Conservation (phyloP, 306 rosid species). For the Lathyrus aphaca region DNA sequence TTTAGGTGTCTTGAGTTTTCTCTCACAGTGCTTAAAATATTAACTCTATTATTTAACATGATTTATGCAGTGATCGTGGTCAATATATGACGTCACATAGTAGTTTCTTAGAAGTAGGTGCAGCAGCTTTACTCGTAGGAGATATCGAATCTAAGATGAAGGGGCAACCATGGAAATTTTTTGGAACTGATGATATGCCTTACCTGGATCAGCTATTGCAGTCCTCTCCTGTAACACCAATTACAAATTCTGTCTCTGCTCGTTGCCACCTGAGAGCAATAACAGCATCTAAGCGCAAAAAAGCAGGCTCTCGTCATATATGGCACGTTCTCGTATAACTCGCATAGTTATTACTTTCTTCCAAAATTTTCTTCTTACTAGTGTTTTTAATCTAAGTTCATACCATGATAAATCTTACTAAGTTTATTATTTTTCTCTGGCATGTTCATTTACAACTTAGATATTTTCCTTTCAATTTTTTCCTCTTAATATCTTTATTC, state of each 20-base stretch:
- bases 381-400: slow-evolving; percentile 4
- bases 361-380: background rate
- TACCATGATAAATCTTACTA: slow-evolving; percentile 13
- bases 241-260: slow-evolving; percentile 77
- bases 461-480: slow-evolving; percentile 19
- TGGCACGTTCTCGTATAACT: slow-evolving; percentile 60
- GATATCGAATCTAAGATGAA: slow-evolving; percentile 86
- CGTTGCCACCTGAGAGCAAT: slow-evolving; percentile 92
- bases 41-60: slow-evolving; percentile 41
- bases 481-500: background rate
- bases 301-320: slow-evolving; percentile 73
- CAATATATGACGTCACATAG: slow-evolving; percentile 76
- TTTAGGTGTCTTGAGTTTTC: slow-evolving; percentile 30
- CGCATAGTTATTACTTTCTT: slow-evolving; percentile 24
- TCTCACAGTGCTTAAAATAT: slow-evolving; percentile 22
- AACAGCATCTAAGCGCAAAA: slow-evolving; percentile 92
- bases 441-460: slow-evolving; percentile 39
- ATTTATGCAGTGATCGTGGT: slow-evolving; percentile 63
- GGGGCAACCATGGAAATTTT: slow-evolving; percentile 85
- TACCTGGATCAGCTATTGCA: slow-evolving; percentile 91
- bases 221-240: slow-evolving; percentile 83
- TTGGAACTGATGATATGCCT: slow-evolving; percentile 98
- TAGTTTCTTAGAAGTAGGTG: slow-evolving; percentile 91
- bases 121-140: slow-evolving; percentile 90
- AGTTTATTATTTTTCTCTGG: slow-evolving; percentile 48